phyloP scores from a whole-genome alignment of 371 early-diverging fungal species.

The Dinochytrium kinnereticum region DNA sequence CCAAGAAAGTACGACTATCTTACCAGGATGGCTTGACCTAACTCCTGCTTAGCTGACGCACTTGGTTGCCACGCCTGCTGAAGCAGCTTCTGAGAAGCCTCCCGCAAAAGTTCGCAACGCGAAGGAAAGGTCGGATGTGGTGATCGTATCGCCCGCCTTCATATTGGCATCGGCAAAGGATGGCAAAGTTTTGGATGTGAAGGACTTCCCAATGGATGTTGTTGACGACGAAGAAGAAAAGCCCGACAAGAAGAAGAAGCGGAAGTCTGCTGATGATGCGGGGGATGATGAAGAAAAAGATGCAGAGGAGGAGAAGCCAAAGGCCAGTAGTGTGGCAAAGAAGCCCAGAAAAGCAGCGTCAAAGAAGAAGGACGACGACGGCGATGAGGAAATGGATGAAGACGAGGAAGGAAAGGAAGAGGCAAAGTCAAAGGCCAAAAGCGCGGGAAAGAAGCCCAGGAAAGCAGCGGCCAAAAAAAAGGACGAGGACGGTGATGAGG shows the following conservation, averaged over 20 bases:
- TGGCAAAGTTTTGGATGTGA: constrained; percentile 13
- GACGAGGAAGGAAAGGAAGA: constrained; percentile 27
- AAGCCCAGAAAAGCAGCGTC: constrained; percentile 13
- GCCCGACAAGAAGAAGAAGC: constrained; percentile 3
- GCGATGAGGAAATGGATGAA: not conserved
- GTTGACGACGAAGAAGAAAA: not conserved
- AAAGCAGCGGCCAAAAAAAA: too few species aligned
- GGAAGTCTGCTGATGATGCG: too few species aligned
- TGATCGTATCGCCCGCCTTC: constrained; percentile 17
- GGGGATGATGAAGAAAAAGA: constrained; percentile 1
- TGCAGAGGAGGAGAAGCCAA: constrained; percentile 18
- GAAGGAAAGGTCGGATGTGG: constrained; percentile 18
- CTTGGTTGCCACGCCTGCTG: constrained; percentile 25
- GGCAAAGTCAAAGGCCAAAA: not conserved
- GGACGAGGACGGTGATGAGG: too few species aligned
- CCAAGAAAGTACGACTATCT: constrained; percentile 24
- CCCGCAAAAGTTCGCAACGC: constrained; percentile 25
- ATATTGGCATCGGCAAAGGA: constrained; percentile 16
- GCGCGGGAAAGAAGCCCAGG: not conserved
- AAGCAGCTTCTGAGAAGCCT: constrained; percentile 5
- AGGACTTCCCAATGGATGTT: constrained; percentile 13
- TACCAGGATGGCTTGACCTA: not conserved
- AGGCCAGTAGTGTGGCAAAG: constrained; percentile 6
- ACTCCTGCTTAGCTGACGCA: constrained; percentile 25
- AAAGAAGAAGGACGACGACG: constrained; percentile 5